phyloP scores from a whole-genome alignment of 495 filamentous ascomycete species.

The Aspergillus avenaceus region DNA sequence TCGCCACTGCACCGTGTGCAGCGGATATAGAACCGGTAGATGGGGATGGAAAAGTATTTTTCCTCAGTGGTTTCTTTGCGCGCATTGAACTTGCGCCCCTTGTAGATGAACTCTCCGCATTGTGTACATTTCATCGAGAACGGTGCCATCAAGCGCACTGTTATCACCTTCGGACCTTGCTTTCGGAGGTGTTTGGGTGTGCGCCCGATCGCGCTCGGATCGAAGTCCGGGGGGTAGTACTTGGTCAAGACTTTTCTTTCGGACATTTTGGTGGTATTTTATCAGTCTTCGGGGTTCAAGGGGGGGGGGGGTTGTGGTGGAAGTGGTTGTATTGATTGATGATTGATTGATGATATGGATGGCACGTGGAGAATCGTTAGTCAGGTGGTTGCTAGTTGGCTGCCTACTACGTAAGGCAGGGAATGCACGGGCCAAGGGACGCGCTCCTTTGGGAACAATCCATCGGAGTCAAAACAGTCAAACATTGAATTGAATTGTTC shows the following conservation, averaged over 20 bases:
- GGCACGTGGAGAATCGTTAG: not conserved
- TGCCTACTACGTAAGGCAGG: not conserved
- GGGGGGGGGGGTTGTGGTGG: not conserved
- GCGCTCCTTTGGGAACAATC: not conserved
- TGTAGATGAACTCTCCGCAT: slow-evolving; percentile 97
- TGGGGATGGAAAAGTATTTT: slow-evolving; percentile 82
- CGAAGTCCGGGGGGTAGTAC: slow-evolving; percentile 97
- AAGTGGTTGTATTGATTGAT: not conserved
- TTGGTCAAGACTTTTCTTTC: slow-evolving; percentile 32
- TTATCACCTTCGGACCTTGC: slow-evolving; percentile 75
- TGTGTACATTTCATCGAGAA: slow-evolving; percentile 89
- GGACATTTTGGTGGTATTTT: slow-evolving; percentile 1
- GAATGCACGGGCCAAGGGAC: not conserved
- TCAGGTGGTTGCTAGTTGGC: not conserved
- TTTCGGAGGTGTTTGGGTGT: slow-evolving; percentile 57
- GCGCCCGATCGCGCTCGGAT: slow-evolving; percentile 78
- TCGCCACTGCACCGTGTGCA: slow-evolving; percentile 88
- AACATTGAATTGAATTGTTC: not conserved
- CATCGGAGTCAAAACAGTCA: not conserved
- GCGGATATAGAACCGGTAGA: slow-evolving; percentile 91
- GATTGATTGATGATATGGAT: not conserved
- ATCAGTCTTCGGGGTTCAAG: not conserved
- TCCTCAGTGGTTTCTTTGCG: slow-evolving; percentile 92
- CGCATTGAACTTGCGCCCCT: slow-evolving; percentile 95
- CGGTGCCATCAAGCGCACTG: slow-evolving; percentile 94